Evolutionary conservation across 768 basidiomycete species (phyloP), one percentile per base, ranked within the genome.

Genomic region (Trametes villosa): DNA sequence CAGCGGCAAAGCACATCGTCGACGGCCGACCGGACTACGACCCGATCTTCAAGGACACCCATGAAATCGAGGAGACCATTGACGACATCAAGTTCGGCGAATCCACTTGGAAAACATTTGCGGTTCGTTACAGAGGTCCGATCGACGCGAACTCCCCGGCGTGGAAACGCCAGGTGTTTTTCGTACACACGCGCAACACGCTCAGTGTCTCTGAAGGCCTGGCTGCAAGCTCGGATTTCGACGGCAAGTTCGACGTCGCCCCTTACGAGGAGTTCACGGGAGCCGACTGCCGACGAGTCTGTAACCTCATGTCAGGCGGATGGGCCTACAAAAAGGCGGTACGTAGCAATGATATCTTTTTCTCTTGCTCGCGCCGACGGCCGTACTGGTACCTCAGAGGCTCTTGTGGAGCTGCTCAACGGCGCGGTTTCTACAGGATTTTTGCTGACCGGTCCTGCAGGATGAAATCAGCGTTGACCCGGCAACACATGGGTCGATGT

Each of bases 251-350:
- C 11, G 77, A 80, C 55, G 68, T 65, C 47, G 63, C 66, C 4
- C 75, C 77, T 0, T 71, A 73, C 40, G 60, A 67, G 12, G 68
- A 71, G 6, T 63, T 66, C 34, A 70, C 72, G 17, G 45, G 53
- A 0, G 46, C 68, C 9, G 72, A 69, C 0, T 65, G 70, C 20
- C 61, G 73, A 0, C 68, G 62, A 4, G 78, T 65, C 53, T 40
- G 34, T 3, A 68, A 80, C 65, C 63, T 81, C 18, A 78, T 80
- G 75, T 78, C 77, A 0, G 79, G 75, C 3, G 67, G 77, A 31
- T 80, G 71, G 66, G 75, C 75, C 4, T 81, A 76, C 77, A 53
- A 66, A 7, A 78, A 82, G 48, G 74, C 72, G 12, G 75, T 74
- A 36, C n/a, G 48, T 33, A 12, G 12, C 46, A 42, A 36, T 20